phyloP scores from a whole-genome alignment of 2,329 filamentous ascomycete genomes.

The Fusarium tjaetaba region DNA sequence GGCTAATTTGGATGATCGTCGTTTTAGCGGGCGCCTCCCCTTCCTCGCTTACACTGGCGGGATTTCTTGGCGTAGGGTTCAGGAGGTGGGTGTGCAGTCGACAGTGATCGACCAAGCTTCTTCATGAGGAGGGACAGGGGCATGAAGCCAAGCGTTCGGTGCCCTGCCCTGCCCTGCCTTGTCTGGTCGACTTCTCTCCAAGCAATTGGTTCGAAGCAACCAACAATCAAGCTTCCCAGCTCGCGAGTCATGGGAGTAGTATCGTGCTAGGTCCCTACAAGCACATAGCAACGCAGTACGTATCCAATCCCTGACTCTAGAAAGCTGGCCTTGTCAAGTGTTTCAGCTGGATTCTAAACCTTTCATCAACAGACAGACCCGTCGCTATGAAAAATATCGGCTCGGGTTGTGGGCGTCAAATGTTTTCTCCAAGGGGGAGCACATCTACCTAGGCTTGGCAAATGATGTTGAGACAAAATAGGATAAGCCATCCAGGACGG shows the following conservation, averaged over 20 bases:
- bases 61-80: conserved; percentile 38
- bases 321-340: conserved; percentile 2
- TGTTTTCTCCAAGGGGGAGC: conserved; percentile 10
- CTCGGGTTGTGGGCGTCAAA: conserved; percentile 1
- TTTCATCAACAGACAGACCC: not conserved
- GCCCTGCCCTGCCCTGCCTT: conserved; percentile 27
- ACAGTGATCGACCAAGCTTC: conserved; percentile 42
- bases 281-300: conserved; percentile 1
- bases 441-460: conserved; percentile 12
- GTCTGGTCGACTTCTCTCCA: conserved; percentile 22
- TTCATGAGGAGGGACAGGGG: conserved; percentile 32
- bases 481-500: conserved; percentile 26
- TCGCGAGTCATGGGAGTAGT: conserved; percentile 24
- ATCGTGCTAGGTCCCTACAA: conserved; percentile 21
- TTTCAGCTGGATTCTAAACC: conserved; percentile 21
- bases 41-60: conserved; percentile 45
- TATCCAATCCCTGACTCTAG: conserved; percentile 1
- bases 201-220: conserved; percentile 22
- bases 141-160: conserved; percentile 32
- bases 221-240: conserved; percentile 31
- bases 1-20: conserved; percentile 46
- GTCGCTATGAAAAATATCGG: conserved; percentile 11
- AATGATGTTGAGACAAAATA: conserved; percentile 30
- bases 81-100: conserved; percentile 26
- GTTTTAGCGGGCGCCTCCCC: conserved; percentile 45